These are phyloP conservation scores for Pythium oligandrum DNA, from an alignment of 352 stramenopile genomes.

Conservation along the genomic window DNA sequence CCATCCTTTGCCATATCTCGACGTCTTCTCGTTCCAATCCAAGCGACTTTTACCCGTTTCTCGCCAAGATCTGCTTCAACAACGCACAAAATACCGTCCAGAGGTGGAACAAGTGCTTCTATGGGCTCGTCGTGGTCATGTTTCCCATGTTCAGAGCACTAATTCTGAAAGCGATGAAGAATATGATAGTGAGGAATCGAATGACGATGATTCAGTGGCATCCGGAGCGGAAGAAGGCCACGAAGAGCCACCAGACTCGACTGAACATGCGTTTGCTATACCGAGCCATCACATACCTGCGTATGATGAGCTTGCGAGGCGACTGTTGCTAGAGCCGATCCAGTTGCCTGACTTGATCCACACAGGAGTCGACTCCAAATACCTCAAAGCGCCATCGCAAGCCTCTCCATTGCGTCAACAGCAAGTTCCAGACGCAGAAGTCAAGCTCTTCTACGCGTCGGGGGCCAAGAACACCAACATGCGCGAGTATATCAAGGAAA, in stretches of 20 bases:
- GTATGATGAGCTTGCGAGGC: background rate
- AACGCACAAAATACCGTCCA: background rate
- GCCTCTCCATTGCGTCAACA: no score
- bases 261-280: no score
- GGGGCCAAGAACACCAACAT: conserved; percentile 72
- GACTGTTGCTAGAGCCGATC: conserved; percentile 56
- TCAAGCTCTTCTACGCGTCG: conserved; percentile 66
- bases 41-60: conserved; percentile 38
- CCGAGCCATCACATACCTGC: no score
- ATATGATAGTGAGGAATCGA: background rate
- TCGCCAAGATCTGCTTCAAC: conserved; percentile 26
- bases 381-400: conserved; percentile 1
- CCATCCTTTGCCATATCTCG: conserved; percentile 43
- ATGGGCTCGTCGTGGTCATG: background rate
- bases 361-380: conserved; percentile 33
- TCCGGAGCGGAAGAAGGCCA: conserved; percentile 10
- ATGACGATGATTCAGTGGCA: conserved; percentile 4
- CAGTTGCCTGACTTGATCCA: conserved; percentile 54
- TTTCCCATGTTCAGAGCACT: background rate
- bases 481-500: conserved; percentile 64
- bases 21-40: conserved; percentile 62
- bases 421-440: conserved; percentile 15
- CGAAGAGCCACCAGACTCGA: no score
- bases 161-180: background rate
- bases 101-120: conserved; percentile 3